These are phyloP conservation scores for Syzygium syzygioides DNA, from an alignment of 441 rosid species.

Conservation along the genomic window DNA sequence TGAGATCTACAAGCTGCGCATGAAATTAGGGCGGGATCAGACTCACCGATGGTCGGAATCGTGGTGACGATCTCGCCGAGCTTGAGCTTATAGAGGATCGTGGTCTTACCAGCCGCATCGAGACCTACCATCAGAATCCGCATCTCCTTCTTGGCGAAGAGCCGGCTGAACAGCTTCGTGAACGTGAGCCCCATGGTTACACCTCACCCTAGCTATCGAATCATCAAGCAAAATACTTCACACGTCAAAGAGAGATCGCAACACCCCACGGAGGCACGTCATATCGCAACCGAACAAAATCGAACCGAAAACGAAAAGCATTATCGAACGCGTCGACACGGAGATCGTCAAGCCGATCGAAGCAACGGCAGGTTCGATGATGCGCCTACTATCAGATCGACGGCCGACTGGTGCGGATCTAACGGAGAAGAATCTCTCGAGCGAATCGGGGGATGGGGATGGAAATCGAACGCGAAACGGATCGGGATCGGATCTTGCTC, in stretches of 20 bases:
- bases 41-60: conserved; percentile 15
- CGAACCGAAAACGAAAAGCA: not conserved
- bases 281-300: not conserved
- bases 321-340: not conserved
- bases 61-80: conserved; percentile 18
- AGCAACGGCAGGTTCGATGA: not conserved
- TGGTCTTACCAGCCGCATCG: conserved; percentile 18
- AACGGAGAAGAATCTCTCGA: not conserved
- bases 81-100: conserved; percentile 17
- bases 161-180: conserved; percentile 16
- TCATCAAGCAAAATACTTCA: not conserved
- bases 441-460: not conserved
- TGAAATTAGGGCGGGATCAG: not conserved
- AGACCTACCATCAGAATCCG: conserved; percentile 17
- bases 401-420: not conserved
- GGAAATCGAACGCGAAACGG: not conserved
- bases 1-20: not conserved
- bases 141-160: conserved; percentile 19
- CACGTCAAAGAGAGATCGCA: not conserved
- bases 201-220: not conserved
- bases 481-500: not conserved
- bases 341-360: not conserved
- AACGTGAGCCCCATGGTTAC: conserved; percentile 12
- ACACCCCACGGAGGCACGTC: not conserved
- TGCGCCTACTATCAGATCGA: not conserved